These are phyloP conservation scores for Symbiodinium pilosum DNA, from an alignment of 73 alveolate species.

Conservation along the genomic window DNA sequence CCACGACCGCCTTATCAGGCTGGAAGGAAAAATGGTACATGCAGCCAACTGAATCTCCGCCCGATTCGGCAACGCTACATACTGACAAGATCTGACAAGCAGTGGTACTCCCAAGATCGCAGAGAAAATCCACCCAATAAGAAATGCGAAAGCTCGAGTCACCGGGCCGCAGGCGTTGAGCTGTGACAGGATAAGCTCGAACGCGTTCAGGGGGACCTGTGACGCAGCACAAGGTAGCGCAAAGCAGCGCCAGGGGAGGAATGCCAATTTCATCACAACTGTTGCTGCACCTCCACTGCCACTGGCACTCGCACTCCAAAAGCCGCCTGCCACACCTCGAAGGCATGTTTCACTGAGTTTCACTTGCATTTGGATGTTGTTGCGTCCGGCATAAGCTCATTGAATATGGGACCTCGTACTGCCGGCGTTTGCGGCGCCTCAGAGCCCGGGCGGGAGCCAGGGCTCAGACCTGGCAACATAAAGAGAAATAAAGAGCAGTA, in stretches of 20 bases:
- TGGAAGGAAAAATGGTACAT: too few species aligned
- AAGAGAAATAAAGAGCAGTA: too few species aligned
- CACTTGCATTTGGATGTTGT: neutral
- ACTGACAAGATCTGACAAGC: too few species aligned
- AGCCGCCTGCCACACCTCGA: slow-evolving; percentile 11
- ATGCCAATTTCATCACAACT: too few species aligned
- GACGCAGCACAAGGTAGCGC: too few species aligned
- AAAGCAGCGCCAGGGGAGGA: too few species aligned
- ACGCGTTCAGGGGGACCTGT: slow-evolving; percentile 6
- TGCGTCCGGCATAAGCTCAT: too few species aligned
- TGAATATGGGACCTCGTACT: neutral
- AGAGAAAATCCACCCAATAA: too few species aligned
- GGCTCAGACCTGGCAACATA: neutral
- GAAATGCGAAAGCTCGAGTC: too few species aligned
- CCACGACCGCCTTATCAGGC: slow-evolving; percentile 17
- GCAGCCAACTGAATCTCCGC: too few species aligned
- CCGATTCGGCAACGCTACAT: too few species aligned
- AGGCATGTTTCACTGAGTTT: neutral
- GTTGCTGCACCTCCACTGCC: neutral
- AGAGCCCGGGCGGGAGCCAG: slow-evolving; percentile 18
- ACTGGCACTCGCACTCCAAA: slow-evolving; percentile 16
- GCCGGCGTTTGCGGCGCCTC: slow-evolving; percentile 8
- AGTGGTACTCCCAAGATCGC: too few species aligned
- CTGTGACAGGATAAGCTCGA: slow-evolving; percentile 21
- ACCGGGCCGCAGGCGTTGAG: neutral